Conservation (phyloP, 768 basidiomycete species). For the Lactifluus rugatus region DNA sequence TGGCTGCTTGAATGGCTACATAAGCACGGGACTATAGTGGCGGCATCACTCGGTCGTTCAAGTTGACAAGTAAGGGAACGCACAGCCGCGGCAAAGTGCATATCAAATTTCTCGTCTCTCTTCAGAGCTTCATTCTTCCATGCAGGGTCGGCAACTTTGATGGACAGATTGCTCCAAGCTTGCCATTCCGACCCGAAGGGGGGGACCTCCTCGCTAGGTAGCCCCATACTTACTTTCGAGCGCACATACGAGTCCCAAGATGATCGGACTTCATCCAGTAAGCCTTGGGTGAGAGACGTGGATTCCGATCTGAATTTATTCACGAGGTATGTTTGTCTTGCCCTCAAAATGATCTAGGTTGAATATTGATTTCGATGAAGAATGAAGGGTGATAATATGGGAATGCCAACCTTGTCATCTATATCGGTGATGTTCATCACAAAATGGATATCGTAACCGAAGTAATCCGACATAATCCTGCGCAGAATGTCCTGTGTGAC, state of each 20-base stretch:
- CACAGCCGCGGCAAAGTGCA: slow-evolving; percentile 78
- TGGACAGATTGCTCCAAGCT: slow-evolving; percentile 44
- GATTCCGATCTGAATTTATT: slow-evolving; percentile 52
- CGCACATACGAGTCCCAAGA: slow-evolving; percentile 62
- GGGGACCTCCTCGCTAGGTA: slow-evolving; percentile 43
- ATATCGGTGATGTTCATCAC: slow-evolving; percentile 99
- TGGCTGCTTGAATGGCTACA: slow-evolving; percentile 46
- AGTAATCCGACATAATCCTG: slow-evolving; percentile 88
- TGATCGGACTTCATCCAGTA: slow-evolving; percentile 46
- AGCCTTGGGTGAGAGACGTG: slow-evolving; percentile 40
- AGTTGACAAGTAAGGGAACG: slow-evolving; percentile 24
- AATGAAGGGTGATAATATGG: slow-evolving; percentile 11
- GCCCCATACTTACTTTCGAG: slow-evolving; percentile 52
- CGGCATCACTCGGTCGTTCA: slow-evolving; percentile 3
- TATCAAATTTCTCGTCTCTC: slow-evolving; percentile 86
- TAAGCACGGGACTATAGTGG: slow-evolving; percentile 36
- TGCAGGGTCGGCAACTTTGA: slow-evolving; percentile 36
- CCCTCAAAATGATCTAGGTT: slow-evolving; percentile 83
- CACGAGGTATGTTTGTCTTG: slow-evolving; percentile 69
- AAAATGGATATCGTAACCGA: slow-evolving; percentile 95
- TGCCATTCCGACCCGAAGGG: slow-evolving; percentile 39
- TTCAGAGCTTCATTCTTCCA: slow-evolving; percentile 67
- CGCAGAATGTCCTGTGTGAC: slow-evolving; percentile 89
- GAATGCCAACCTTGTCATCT: slow-evolving; percentile 77
- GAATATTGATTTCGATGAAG: not conserved